Evolutionary conservation across 192 early-diverging fungal species (phyloP).

Genomic region (Dimargaris xerosporica): DNA sequence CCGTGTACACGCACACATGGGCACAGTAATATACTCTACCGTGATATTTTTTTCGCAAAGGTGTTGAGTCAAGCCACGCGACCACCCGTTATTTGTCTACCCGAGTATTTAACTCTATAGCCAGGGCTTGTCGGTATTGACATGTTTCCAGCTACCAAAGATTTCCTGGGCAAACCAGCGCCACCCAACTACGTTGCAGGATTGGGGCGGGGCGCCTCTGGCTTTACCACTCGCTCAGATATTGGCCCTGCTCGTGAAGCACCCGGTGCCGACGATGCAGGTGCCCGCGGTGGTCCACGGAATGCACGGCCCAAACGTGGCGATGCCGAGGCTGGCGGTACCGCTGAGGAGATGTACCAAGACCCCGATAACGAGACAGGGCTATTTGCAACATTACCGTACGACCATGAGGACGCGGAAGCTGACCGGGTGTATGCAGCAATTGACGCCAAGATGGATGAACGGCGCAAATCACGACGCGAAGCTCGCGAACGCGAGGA

Average conservation of each 20-base stretch:
- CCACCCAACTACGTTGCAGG: slow-evolving; percentile 96
- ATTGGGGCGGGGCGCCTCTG: slow-evolving; percentile 89
- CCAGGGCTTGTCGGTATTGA: background rate
- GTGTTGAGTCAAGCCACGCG: no score
- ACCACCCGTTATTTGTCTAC: no score
- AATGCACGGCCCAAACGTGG: slow-evolving; percentile 10
- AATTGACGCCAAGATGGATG: slow-evolving; percentile 84
- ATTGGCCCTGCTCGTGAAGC: slow-evolving; percentile 89
- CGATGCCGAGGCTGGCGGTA: slow-evolving; percentile 11
- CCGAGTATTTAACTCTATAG: no score
- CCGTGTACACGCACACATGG: no score
- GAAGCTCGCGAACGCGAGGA: slow-evolving; percentile 60
- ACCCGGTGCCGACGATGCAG: slow-evolving; percentile 32
- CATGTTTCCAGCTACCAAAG: slow-evolving; percentile 55
- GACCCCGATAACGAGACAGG: slow-evolving; percentile 92
- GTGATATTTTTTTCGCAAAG: no score
- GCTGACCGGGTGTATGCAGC: slow-evolving; percentile 83
- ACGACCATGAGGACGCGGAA: slow-evolving; percentile 95
- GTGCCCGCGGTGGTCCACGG: slow-evolving; percentile 12
- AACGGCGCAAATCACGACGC: slow-evolving; percentile 54
- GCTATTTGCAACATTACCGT: slow-evolving; percentile 70
- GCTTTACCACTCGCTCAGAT: slow-evolving; percentile 96
- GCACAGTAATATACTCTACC: no score
- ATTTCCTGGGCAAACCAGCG: slow-evolving; percentile 84
- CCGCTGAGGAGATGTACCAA: slow-evolving; percentile 30